A percentile compares a stretch with the other conserved stretches of the same genome.
Conservation (phyloP, 306 rosid species). For the Quercus suber region DNA sequence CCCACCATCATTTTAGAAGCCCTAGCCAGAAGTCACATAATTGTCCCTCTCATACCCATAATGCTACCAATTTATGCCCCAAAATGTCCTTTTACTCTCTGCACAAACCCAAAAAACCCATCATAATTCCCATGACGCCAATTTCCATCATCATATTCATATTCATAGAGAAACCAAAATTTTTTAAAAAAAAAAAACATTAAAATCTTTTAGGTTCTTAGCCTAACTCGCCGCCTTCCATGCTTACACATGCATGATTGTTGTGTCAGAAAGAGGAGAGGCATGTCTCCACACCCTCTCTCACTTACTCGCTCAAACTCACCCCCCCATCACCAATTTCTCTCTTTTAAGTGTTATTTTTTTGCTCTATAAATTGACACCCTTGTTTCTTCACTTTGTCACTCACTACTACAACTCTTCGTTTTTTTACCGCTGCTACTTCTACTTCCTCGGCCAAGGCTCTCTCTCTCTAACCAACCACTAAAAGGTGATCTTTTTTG, state of each 20-base stretch:
- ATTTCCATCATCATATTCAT: slow-evolving; percentile 43
- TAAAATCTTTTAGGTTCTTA: slow-evolving; percentile 59
- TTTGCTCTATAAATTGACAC: slow-evolving; percentile 73
- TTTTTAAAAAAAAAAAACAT: slow-evolving; percentile 37
- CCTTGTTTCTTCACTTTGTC: slow-evolving; percentile 53
- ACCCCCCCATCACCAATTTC: background rate
- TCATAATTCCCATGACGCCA: slow-evolving; percentile 81
- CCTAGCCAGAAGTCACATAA: slow-evolving; percentile 75
- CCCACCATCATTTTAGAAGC: slow-evolving; percentile 93
- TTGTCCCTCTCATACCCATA: slow-evolving; percentile 51
- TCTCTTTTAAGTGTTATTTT: slow-evolving; percentile 8
- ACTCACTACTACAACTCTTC: background rate
- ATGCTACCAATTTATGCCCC: slow-evolving; percentile 28
- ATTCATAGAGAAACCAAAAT: too few species aligned
- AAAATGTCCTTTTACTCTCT: slow-evolving; percentile 28
- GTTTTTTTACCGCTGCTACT: slow-evolving; percentile 1
- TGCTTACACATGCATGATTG: slow-evolving; percentile 99
- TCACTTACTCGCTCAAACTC: background rate
- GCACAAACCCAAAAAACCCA: slow-evolving; percentile 9
- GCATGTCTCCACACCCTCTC: slow-evolving; percentile 51
- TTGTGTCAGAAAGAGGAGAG: slow-evolving; percentile 74
- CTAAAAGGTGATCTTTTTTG: slow-evolving; percentile 74
- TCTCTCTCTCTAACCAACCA: slow-evolving; percentile 24
- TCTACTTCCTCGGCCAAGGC: slow-evolving; percentile 35
- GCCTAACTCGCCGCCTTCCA: slow-evolving; percentile 99